Evolutionary conservation across 225 moss, liverwort and hornwort genomes (phyloP), one percentile per base, ranked within the genome.

Genomic region (Climacium dendroides): DNA sequence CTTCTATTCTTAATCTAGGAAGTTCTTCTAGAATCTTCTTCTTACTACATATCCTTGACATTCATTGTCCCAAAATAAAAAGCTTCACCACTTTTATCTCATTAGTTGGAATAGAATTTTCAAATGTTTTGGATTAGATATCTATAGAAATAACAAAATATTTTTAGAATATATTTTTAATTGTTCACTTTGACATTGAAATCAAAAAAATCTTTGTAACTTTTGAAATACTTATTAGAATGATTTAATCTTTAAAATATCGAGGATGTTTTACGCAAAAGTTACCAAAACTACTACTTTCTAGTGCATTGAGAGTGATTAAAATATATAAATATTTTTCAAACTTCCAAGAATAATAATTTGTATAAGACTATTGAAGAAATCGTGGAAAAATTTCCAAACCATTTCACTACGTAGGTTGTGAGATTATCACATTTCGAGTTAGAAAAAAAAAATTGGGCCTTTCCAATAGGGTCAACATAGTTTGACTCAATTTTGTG

Each of bases 381-480:
- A 62, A 12, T 62, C 34, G 34, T 17, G 0, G 13, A 17, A 34
- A 32, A 2, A 1, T 6, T 7, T 63, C 25, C 2, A 63, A 3
- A 8, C 7, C 17, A 32, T 32, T 63, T 63, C 4, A 63, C 15
- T 16, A 1, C 3, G 6, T 17, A 63, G 63, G 17, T 63, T 63
- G 63, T 5, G 0, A 30, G 32, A 62, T 63, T 63, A 32, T 34
- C 17, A 63, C 17, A 32, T 63, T 62, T 62, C 1, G 32, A 62
- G 30, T 15, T 62, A 26, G 62, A 16, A 62, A 13, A 62, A 32
- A 15, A 62, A 32, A 30, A 15, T 62, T 61, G 15, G 7, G 62
- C 15, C 62, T 62, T 1, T 4, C 8, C 5, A 62, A 32, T 0
- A 32, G 0, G 9, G 8, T 15, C 62, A 62, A 1, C 4, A 62